phyloP scores from a whole-genome alignment of 352 stramenopile genomes.

The Phytophthora pseudosyringae region DNA sequence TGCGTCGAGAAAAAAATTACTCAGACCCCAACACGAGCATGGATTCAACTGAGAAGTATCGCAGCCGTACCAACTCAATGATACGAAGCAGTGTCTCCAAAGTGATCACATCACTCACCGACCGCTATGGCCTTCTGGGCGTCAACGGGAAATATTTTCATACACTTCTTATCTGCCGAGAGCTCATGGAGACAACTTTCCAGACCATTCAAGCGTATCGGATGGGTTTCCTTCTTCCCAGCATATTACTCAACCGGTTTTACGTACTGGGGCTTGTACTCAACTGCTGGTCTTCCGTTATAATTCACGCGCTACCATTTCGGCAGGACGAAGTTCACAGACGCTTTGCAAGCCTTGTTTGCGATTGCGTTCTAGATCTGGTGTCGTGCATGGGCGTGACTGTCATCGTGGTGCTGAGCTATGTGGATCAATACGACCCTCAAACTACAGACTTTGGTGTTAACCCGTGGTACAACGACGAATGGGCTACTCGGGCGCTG shows the following conservation, averaged over 20 bases:
- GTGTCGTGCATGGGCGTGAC: conserved; percentile 35
- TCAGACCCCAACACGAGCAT: not conserved
- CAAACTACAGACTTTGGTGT: conserved; percentile 4
- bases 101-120: not conserved
- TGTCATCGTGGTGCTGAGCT: conserved; percentile 21
- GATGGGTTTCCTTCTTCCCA: conserved; percentile 21
- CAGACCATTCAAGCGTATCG: conserved; percentile 24
- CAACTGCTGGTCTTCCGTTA: conserved; percentile 25
- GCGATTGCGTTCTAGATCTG: conserved; percentile 38
- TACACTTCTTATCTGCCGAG: not conserved
- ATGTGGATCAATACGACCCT: conserved; percentile 31
- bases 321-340: conserved; percentile 12
- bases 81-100: not conserved
- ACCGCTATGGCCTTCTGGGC: conserved; percentile 17
- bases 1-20: not conserved
- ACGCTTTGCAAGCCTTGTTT: conserved; percentile 37
- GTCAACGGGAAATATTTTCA: conserved; percentile 22
- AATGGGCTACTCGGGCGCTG: conserved; percentile 17
- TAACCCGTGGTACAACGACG: not conserved
- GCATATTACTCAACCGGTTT: conserved; percentile 22
- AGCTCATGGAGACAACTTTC: conserved; percentile 15
- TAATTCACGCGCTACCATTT: conserved; percentile 21
- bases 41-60: not conserved
- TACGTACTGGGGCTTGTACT: conserved; percentile 18
- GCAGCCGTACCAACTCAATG: not conserved